Conservation (phyloP, 305 asterid species). For the Fraxinus sp. region DNA sequence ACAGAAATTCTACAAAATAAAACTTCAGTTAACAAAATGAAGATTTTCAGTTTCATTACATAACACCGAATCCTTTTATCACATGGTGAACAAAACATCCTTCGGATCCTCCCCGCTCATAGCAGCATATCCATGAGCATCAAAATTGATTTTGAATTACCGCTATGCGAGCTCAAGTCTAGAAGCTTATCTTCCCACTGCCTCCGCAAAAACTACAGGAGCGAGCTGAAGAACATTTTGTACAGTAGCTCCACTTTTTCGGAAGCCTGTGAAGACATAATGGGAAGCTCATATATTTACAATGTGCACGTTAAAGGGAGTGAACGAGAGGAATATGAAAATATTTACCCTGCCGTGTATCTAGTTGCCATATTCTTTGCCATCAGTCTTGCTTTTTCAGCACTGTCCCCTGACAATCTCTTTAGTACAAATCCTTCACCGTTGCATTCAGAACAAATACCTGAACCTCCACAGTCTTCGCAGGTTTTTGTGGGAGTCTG, state of each 20-base stretch:
- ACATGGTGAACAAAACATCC: neutral
- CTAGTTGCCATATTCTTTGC: slow-evolving; percentile 64
- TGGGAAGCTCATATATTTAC: neutral
- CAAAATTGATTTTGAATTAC: neutral
- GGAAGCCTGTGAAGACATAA: slow-evolving; percentile 55
- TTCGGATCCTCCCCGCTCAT: neutral
- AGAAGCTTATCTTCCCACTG: slow-evolving; percentile 59
- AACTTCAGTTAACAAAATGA: too few species aligned
- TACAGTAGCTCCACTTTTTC: slow-evolving; percentile 96
- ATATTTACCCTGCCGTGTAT: slow-evolving; percentile 89
- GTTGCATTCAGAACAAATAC: slow-evolving; percentile 72
- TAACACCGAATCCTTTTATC: neutral
- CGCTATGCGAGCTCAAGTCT: neutral
- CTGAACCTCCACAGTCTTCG: slow-evolving; percentile 76
- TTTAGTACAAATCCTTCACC: slow-evolving; percentile 83
- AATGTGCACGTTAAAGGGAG: neutral
- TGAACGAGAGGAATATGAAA: neutral
- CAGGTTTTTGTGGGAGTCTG: slow-evolving; percentile 50
- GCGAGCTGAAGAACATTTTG: slow-evolving; percentile 79
- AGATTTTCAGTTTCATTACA: too few species aligned
- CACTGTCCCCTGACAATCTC: slow-evolving; percentile 57
- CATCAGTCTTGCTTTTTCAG: slow-evolving; percentile 66
- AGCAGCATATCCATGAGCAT: slow-evolving; percentile 2
- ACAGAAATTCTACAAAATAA: too few species aligned
- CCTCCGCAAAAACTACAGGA: slow-evolving; percentile 76